These are phyloP conservation scores for Apocynum venetum DNA, from an alignment of 257 asterid genomes.

Conservation along the genomic window DNA sequence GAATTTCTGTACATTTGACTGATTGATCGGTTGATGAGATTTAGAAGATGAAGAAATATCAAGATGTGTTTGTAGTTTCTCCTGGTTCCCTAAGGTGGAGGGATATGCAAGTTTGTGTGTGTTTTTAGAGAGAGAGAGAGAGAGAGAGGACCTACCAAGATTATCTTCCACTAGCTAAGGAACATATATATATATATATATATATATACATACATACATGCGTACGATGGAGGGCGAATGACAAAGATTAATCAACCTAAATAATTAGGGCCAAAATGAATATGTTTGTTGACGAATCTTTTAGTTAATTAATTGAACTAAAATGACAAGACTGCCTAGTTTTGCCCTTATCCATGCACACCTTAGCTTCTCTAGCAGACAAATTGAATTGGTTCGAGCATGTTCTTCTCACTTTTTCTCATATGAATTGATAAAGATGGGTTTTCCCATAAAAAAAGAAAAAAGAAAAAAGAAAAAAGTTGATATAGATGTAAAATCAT, in stretches of 20 bases:
- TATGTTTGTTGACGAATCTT: not conserved
- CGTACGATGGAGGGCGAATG: not conserved
- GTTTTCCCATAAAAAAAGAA: not conserved
- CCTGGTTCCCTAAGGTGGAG: not conserved
- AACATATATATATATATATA: not conserved
- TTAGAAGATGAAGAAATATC: not conserved
- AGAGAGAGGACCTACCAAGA: not conserved
- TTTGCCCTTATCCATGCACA: constrained; percentile 7
- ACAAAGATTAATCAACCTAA: constrained; percentile 2
- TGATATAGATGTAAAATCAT: not conserved
- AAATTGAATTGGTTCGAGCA: not conserved
- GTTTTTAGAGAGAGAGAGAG: constrained; percentile 1
- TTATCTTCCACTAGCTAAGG: not conserved
- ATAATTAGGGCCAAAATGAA: constrained; percentile 2
- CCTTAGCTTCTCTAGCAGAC: not conserved
- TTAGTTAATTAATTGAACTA: constrained; percentile 5
- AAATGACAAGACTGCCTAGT: constrained; percentile 19
- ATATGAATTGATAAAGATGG: too few relatives aligned
- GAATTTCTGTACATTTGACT: not conserved
- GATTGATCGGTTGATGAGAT: not conserved
- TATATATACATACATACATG: not conserved
- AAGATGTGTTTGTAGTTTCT: not conserved
- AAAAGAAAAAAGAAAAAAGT: not conserved
- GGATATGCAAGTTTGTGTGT: not conserved
- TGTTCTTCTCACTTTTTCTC: not conserved